These are phyloP conservation scores for Trypanosoma mega DNA, from an alignment of 208 protist species.

Conservation along the genomic window DNA sequence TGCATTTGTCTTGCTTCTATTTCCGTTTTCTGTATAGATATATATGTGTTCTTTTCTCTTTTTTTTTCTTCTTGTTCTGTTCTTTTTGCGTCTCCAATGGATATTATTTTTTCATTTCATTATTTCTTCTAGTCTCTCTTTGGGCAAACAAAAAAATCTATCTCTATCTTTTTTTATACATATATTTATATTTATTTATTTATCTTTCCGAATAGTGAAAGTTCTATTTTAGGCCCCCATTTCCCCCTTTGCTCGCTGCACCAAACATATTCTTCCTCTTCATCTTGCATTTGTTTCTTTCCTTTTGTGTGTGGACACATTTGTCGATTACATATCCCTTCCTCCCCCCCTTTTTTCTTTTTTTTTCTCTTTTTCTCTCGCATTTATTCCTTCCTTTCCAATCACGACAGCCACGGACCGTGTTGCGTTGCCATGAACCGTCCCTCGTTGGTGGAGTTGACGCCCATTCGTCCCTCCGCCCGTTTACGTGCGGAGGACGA, in stretches of 20 bases:
- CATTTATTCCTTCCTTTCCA: background rate
- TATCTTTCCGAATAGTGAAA: too few relatives aligned
- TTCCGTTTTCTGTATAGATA: background rate
- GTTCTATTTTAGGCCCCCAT: too few relatives aligned
- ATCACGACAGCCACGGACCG: background rate
- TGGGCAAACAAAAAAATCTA: too few relatives aligned
- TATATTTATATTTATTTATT: too few relatives aligned
- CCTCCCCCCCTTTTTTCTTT: background rate
- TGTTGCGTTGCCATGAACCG: conserved; percentile 12
- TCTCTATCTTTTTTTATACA: too few relatives aligned
- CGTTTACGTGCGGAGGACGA: background rate
- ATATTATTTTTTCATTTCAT: background rate
- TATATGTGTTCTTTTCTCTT: background rate
- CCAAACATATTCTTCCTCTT: too few relatives aligned
- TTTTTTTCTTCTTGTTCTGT: conserved; percentile 10
- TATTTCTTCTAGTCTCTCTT: background rate
- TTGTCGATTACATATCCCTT: background rate
- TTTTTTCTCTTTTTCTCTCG: conserved; percentile 3
- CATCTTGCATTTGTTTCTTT: too few relatives aligned
- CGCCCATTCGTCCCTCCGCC: conserved; percentile 22
- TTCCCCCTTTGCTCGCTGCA: too few relatives aligned
- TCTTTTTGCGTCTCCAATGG: background rate
- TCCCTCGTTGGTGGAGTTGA: conserved; percentile 31
- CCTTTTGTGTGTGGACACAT: too few relatives aligned
- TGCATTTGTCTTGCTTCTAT: background rate